phyloP scores from a whole-genome alignment of 352 stramenopile genomes.

The Phytopythium boreale region DNA sequence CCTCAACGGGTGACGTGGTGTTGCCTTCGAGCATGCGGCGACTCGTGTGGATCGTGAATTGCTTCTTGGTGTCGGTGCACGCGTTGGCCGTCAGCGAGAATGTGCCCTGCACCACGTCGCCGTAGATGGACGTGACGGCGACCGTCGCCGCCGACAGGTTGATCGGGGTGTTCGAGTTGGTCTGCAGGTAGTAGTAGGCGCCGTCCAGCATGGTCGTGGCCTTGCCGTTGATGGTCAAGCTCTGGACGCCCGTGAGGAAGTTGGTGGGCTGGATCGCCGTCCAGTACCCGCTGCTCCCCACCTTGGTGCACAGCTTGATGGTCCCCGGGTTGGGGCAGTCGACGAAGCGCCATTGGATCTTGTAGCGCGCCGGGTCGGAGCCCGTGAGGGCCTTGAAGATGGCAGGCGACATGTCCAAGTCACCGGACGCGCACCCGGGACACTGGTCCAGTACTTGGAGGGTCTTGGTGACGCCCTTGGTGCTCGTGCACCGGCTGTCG shows the following conservation, averaged over 20 bases:
- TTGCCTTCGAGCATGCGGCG: slow-evolving; percentile 16
- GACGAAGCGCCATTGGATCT: slow-evolving; percentile 21
- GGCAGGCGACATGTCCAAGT: slow-evolving; percentile 28
- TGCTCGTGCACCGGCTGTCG: slow-evolving; percentile 19
- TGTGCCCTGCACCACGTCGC: not conserved
- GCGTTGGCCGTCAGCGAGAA: slow-evolving; percentile 11
- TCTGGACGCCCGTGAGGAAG: too few species aligned
- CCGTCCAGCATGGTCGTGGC: too few species aligned
- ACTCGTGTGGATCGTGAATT: slow-evolving; percentile 14
- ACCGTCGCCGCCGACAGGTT: not conserved
- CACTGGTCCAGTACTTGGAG: slow-evolving; percentile 32
- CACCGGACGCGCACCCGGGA: slow-evolving; percentile 30
- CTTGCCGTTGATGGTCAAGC: too few species aligned
- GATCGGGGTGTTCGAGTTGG: too few species aligned
- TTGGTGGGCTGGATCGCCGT: slow-evolving; percentile 18
- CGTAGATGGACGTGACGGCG: slow-evolving; percentile 1
- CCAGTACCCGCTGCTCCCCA: slow-evolving; percentile 23
- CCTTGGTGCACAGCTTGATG: not conserved
- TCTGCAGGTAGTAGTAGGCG: too few species aligned
- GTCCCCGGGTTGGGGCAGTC: slow-evolving; percentile 11
- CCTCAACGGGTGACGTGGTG: slow-evolving; percentile 19
- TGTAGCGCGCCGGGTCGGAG: slow-evolving; percentile 15
- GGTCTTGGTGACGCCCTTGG: slow-evolving; percentile 10
- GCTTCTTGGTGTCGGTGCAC: slow-evolving; percentile 11
- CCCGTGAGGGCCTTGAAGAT: slow-evolving; percentile 30